phyloP scores from a whole-genome alignment of 176 grass and related monocot species.

The Oryza longistaminata region DNA sequence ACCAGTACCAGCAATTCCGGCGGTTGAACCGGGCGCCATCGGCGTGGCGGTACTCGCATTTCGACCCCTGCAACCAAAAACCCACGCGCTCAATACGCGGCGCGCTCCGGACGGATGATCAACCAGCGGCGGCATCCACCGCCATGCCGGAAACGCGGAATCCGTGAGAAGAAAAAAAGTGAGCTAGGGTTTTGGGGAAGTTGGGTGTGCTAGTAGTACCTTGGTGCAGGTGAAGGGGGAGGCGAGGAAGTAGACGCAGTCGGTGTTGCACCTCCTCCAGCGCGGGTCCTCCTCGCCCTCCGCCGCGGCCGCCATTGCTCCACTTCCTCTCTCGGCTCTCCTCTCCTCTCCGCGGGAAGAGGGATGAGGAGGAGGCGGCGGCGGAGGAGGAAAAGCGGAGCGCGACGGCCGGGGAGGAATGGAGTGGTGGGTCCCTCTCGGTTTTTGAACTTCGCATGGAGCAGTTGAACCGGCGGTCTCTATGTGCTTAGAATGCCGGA shows the following conservation, averaged over 20 bases:
- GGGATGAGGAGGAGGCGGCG: constrained; percentile 27
- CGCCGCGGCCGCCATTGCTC: constrained; percentile 12
- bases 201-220: not conserved
- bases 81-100: not conserved
- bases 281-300: constrained; percentile 28
- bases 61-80: constrained; percentile 28
- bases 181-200: constrained; percentile 26
- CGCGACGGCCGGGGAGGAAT: not conserved
- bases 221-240: constrained; percentile 41
- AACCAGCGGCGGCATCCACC: not conserved
- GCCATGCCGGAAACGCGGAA: not conserved
- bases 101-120: not conserved
- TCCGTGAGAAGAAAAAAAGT: not conserved
- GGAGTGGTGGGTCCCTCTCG: not conserved
- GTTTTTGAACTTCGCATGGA: constrained; percentile 34
- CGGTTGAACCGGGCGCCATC: constrained; percentile 50
- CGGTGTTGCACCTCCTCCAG: constrained; percentile 28
- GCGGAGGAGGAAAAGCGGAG: not conserved
- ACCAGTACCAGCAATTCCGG: constrained; percentile 53
- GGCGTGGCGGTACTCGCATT: constrained; percentile 51
- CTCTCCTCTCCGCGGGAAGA: not conserved
- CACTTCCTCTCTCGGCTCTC: not conserved
- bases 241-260: constrained; percentile 43
- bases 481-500: too few relatives aligned
- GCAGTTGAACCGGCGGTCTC: too few relatives aligned